phyloP scores from a whole-genome alignment of 139 green algal genomes.

The Nannochloris sp. region DNA sequence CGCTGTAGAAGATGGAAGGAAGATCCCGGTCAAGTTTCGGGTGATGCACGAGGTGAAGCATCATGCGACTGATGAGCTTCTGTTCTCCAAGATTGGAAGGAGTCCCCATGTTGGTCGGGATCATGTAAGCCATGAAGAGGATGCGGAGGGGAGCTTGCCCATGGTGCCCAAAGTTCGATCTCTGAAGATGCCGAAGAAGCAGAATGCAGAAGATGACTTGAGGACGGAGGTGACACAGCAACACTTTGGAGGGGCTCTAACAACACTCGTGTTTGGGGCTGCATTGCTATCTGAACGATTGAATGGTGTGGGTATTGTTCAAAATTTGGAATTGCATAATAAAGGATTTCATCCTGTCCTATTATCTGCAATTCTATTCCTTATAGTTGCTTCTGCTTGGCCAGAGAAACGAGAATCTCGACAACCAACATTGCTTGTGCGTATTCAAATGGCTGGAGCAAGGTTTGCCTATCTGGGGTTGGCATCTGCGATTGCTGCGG shows the following conservation, averaged over 20 bases:
- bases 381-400: conserved; percentile 15
- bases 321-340: conserved; percentile 28
- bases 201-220: not conserved
- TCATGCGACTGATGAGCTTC: too few relatives aligned
- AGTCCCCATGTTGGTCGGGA: too few relatives aligned
- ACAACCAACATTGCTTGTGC: not conserved
- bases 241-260: conserved; percentile 8
- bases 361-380: conserved; percentile 8
- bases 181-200: not conserved
- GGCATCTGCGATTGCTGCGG: conserved; percentile 21
- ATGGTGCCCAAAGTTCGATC: not conserved
- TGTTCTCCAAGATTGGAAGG: too few relatives aligned
- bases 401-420: not conserved
- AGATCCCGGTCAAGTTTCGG: too few relatives aligned
- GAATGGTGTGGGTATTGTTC: conserved; percentile 32
- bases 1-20: too few relatives aligned
- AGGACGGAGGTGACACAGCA: not conserved
- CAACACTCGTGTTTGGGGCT: conserved; percentile 5
- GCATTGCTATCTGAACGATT: conserved; percentile 33
- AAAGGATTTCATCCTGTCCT: conserved; percentile 30
- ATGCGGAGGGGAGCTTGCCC: too few relatives aligned
- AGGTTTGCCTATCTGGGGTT: conserved; percentile 25
- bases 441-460: conserved; percentile 13
- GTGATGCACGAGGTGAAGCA: too few relatives aligned
- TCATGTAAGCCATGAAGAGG: too few relatives aligned